These are phyloP conservation scores for Kodamaea suecica DNA, from an alignment of 1,139 yeast genomes.

Conservation along the genomic window DNA sequence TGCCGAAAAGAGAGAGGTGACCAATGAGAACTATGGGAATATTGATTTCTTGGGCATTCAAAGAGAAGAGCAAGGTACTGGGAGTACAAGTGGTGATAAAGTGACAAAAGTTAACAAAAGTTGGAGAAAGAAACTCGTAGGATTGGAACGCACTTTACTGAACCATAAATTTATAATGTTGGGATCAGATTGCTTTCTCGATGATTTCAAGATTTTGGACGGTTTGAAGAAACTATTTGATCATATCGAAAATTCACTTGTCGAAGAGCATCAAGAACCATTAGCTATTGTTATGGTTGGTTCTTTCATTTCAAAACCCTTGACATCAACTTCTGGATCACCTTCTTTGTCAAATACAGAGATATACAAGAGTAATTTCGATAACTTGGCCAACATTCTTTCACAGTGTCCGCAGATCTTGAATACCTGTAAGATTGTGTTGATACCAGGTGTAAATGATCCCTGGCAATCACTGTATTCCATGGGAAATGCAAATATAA, in stretches of 20 bases:
- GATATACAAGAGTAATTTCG: slow-evolving; percentile 71
- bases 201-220: slow-evolving; percentile 47
- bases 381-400: slow-evolving; percentile 60
- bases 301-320: slow-evolving; percentile 68
- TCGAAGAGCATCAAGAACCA: slow-evolving; percentile 46
- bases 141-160: slow-evolving; percentile 53
- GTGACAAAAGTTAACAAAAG: slow-evolving; percentile 55
- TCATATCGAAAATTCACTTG: slow-evolving; percentile 41
- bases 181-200: slow-evolving; percentile 73
- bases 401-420: slow-evolving; percentile 33
- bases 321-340: slow-evolving; percentile 45
- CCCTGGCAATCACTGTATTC: slow-evolving; percentile 84
- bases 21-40: slow-evolving; percentile 72
- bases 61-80: slow-evolving; percentile 34
- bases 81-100: slow-evolving; percentile 17
- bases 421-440: slow-evolving; percentile 46
- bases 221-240: slow-evolving; percentile 60
- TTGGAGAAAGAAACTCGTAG: slow-evolving; percentile 51
- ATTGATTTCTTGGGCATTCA: slow-evolving; percentile 75
- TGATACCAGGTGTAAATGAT: slow-evolving; percentile 87
- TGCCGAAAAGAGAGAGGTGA: slow-evolving; percentile 65
- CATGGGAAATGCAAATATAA: slow-evolving; percentile 58
- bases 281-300: slow-evolving; percentile 47
- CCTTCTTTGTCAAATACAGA: slow-evolving; percentile 43
- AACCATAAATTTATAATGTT: slow-evolving; percentile 63